Evolutionary conservation across 148 eudicot genomes (phyloP), one percentile per base, ranked within the genome.

Genomic region (Rhododendron vialii): DNA sequence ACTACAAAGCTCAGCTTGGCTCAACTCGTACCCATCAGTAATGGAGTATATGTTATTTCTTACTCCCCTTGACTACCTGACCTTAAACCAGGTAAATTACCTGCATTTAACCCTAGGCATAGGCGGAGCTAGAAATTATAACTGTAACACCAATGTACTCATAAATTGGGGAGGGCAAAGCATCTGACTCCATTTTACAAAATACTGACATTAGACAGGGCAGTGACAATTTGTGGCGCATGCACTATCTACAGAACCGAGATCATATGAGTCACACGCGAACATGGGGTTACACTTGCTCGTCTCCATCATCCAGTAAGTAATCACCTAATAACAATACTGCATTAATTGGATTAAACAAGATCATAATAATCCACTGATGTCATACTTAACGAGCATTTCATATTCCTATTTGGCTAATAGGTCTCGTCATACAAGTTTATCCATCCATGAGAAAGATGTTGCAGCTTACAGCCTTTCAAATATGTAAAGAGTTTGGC

Each of bases 401-500:
- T 51, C 55, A 53, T 30, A 30, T 33, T 17, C 43, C 45, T 61
- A 81, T 51, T 81, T 15, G 35, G 45, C 48, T 53, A 26, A 9
- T 33, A 81, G 43, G 22, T 30, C 65, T 80, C 28, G 67, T 36
- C 73, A 38, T 24, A 36, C 50, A 82, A 59, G 73, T 82, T 59
- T 47, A 13, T 30, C 83, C 41, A 35, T 82, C 84, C 65, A 18
- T 33, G 26, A 10, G 6, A 47, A 28, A 38, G 80, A 67, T 38
- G 26, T 47, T 45, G 48, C 45, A 71, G 73, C 4, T 26, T 65
- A 10, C 15, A 69, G 36, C 35, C 41, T 61, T 84, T 51, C 67
- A 48, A 71, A 73, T 51, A 47, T 20, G 67, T 45, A 83, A 28
- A 30, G 9, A 65, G 15, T 73, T 84, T 84, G 78, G 86, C 65